Base-by-base conservation (phyloP, 2,329 filamentous ascomycete genomes). In the Dothistroma pini region DNA sequence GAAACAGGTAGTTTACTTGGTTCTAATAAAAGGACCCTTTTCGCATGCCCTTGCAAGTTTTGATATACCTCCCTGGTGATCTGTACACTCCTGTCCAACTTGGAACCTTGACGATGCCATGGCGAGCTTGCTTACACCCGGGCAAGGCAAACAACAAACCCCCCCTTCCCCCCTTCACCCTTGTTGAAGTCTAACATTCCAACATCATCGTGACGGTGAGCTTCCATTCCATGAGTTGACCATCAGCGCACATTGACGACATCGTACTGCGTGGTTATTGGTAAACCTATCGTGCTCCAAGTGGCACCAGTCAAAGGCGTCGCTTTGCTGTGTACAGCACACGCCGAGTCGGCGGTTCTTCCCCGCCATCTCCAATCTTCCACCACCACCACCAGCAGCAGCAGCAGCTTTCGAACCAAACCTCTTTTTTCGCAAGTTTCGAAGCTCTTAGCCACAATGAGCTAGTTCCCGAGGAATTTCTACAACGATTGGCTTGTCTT, bases 11-110 rank as follows among this genome's bases (percentile, higher is more conserved):
- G 41, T 29, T 29, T 58, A 59, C 48, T 49, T 53, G 60, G 57
- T 59, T 48, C 35, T 54, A 59, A 59, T 48, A n/a, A 34, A 62
- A 59, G 29, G 52, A 29, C 41, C 56, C 57, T 22, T 57, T 55
- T 31, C 49, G 5, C 51, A 54, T 50, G 25, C 41, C 41, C 50
- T 53, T 14, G 31, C 25, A 35, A 35, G 6, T 32, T 35, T 21
- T 31, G 0, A n/a, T 44, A 14, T 14, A 44, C n/a, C 41, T 44
- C n/a, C 41, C 41, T 44, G 1, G 41, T 44, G 41, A 44, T 44
- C 41, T 19, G 16, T 19, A 14, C n/a, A 19, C 14, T 19, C 14
- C 41, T 44, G 41, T 44, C 41, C 16, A 44, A 44, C 41, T 19
- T 19, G 14, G 8, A 44, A 44, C 41, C 41, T 44, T 19, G 16